Conservation (phyloP, 208 protist species). For the Herpetomonas samuelpessoai region DNA sequence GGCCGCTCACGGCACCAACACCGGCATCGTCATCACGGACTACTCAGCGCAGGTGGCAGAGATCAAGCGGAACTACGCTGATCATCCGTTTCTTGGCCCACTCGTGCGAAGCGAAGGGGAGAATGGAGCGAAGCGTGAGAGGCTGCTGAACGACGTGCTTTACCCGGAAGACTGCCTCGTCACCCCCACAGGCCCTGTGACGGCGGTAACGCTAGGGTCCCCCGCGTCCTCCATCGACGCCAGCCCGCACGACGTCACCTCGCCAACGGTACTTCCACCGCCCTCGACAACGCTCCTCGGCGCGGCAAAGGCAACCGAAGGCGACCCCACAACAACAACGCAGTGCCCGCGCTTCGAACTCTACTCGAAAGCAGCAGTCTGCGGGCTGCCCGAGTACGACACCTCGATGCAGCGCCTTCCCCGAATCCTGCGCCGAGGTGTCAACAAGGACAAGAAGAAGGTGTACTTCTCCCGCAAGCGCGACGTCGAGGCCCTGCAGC, state of each 20-base stretch:
- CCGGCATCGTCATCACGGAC: slow-evolving; percentile 52
- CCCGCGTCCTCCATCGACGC: neutral
- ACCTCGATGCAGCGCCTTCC: slow-evolving; percentile 50
- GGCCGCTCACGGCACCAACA: slow-evolving; percentile 40
- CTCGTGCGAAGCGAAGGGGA: neutral
- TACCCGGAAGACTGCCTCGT: neutral
- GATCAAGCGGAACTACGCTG: neutral
- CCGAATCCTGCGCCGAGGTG: slow-evolving; percentile 52
- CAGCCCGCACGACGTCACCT: neutral
- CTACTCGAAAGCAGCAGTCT: neutral
- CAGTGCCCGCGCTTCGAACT: neutral
- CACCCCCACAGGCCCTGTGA: neutral
- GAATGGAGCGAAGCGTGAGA: neutral
- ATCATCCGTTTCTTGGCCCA: neutral
- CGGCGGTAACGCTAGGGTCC: neutral
- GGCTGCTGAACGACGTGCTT: neutral
- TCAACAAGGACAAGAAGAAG: slow-evolving; percentile 78
- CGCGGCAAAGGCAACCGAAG: too few relatives aligned
- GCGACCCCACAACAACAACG: too few relatives aligned
- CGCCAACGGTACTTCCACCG: too few relatives aligned
- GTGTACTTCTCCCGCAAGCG: slow-evolving; percentile 66
- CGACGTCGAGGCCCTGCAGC: slow-evolving; percentile 51
- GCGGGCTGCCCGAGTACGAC: slow-evolving; percentile 8
- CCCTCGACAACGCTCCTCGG: neutral
- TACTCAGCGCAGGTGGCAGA: slow-evolving; percentile 29